Evolutionary conservation across 805 yeast species (phyloP).

Genomic region (Hanseniaspora vineae): DNA sequence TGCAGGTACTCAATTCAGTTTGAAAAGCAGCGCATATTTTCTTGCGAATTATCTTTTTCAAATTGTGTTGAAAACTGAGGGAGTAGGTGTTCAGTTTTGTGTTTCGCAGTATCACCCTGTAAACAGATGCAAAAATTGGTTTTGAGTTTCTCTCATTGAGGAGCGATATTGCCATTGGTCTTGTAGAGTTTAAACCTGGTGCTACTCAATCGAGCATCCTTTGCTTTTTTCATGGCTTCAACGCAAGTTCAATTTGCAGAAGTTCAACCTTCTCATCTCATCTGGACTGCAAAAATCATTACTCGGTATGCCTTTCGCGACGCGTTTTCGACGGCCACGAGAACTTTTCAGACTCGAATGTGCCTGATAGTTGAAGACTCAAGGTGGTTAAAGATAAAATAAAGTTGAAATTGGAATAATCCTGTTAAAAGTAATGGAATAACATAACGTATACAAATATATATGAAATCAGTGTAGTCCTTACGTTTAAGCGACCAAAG

Average conservation of each 20-base stretch:
- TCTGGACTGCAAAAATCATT: no score
- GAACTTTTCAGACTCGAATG: no score
- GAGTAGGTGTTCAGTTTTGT: not conserved
- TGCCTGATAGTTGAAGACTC: no score
- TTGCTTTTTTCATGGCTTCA: no score
- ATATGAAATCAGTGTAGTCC: constrained; percentile 12
- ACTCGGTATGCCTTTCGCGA: no score
- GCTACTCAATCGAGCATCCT: no score
- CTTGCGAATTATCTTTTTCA: not conserved
- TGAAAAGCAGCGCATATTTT: not conserved
- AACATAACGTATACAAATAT: constrained; percentile 2
- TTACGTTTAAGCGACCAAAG: constrained; percentile 84
- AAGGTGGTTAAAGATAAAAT: no score
- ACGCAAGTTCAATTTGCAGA: no score
- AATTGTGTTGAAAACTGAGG: not conserved
- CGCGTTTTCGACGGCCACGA: no score
- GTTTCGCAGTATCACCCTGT: not conserved
- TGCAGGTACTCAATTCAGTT: no score
- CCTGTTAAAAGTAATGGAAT: not conserved
- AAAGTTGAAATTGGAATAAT: no score
- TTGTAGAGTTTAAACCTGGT: not conserved
- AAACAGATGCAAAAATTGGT: not conserved
- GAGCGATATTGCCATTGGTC: not conserved
- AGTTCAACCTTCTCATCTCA: no score
- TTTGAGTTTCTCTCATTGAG: not conserved